Evolutionary conservation across 139 green algal species (phyloP).

Genomic region (Diplosphaera chodatii): DNA sequence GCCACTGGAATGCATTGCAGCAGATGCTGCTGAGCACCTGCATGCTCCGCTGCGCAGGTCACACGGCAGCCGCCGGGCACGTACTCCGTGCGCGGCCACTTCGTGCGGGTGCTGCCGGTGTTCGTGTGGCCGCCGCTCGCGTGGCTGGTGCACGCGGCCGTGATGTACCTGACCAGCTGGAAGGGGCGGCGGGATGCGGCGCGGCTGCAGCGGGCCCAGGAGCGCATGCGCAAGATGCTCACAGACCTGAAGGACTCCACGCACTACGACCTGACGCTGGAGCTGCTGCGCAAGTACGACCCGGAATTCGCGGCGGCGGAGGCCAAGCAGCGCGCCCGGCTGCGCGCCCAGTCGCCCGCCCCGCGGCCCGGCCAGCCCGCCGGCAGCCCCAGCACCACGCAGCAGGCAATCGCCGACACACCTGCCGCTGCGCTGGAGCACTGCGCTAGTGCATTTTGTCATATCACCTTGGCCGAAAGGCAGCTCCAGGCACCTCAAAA

Average conservation of each 20-base stretch:
- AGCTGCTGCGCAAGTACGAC: slow-evolving; percentile 64
- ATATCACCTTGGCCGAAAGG: no score
- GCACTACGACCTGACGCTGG: slow-evolving; percentile 44
- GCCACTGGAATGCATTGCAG: no score
- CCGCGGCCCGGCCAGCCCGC: neutral
- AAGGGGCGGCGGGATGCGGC: slow-evolving; percentile 9
- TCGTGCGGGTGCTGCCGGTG: slow-evolving; percentile 16
- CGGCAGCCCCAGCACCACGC: neutral
- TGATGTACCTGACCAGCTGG: neutral
- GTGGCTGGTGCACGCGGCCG: slow-evolving; percentile 9
- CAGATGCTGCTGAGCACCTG: no score
- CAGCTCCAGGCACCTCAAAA: no score
- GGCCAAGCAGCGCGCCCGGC: neutral
- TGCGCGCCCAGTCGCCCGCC: neutral
- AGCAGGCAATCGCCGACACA: no score
- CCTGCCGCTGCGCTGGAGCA: no score
- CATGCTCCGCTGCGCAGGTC: slow-evolving; percentile 17
- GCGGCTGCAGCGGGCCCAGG: slow-evolving; percentile 26
- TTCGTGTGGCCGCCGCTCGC: slow-evolving; percentile 23
- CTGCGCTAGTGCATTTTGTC: no score
- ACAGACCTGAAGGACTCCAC: slow-evolving; percentile 63
- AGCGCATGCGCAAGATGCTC: slow-evolving; percentile 47
- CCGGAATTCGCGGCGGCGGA: slow-evolving; percentile 32
- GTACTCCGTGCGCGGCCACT: slow-evolving; percentile 28
- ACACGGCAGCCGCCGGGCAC: slow-evolving; percentile 28